Base-by-base conservation (phyloP, 2,329 filamentous ascomycete genomes). In the Cordyceps javanica region DNA sequence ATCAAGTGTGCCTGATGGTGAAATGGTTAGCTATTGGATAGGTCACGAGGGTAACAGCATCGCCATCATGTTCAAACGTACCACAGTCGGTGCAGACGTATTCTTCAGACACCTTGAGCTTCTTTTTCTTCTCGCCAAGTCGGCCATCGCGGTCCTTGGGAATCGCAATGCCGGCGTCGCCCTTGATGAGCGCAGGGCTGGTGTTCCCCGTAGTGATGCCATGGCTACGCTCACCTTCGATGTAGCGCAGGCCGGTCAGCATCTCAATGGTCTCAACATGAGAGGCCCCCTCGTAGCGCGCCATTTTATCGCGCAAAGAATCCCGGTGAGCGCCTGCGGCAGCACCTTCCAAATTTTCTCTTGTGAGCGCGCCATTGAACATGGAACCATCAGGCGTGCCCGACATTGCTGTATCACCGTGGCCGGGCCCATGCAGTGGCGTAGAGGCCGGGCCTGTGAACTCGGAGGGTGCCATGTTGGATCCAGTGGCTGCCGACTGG, bases 71-170 rank as follows among this genome's bases (percentile, higher is more conserved):
- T n/a, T n/a, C n/a, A 10, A 57, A 75, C 81, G 62, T 75, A 77
- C 93, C 92, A 73, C 93, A 97, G 71, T 97, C 93, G 1, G 90
- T 93, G 72, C 93, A 97, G 38, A 96, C 90, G 69, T 97, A 97
- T 77, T 97, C 92, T 68, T 96, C 85, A 1, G 82, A 81, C 25
- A 84, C 80, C 70, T 96, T 96, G 48, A 90, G 77, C 77, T 89
- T 89, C 77, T 92, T 87, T 75, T 95, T 95, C 72, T 96, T 92
- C 60, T 91, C 88, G 0, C 82, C 86, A 13, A 80, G 80, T 50
- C 87, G 78, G 14, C 82, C 80, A 59, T 94, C 90, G 61, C 91
- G 85, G 62, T 96, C 91, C 34, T 89, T 74, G 0, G 90, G 85
- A 53, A 95, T 94, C 8, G 89, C 88, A 60, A 96, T 93, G 51